phyloP scores from a whole-genome alignment of 2,329 filamentous ascomycete species.

The Nemania sp. region DNA sequence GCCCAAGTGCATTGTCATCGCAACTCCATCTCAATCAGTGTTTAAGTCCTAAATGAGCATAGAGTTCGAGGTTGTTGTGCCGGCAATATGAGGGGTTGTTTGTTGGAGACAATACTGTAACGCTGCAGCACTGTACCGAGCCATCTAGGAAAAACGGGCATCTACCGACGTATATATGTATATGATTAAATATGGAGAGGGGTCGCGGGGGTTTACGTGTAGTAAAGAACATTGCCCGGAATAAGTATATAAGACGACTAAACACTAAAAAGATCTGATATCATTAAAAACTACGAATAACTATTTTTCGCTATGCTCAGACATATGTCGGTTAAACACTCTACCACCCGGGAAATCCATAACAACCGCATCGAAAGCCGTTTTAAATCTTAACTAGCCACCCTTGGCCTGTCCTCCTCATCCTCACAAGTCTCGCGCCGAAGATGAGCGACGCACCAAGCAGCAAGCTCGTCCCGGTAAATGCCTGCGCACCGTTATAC shows the following conservation, averaged over 20 bases:
- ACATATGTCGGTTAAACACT: background rate
- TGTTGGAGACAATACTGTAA: no score
- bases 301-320: background rate
- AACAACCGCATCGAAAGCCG: background rate
- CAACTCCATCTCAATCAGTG: no score
- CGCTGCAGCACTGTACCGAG: background rate
- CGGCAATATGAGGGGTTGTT: no score
- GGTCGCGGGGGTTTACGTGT: background rate
- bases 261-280: background rate
- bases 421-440: conserved; percentile 55
- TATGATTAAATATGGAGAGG: background rate
- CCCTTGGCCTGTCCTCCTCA: conserved; percentile 53
- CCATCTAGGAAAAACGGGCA: background rate
- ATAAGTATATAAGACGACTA: background rate
- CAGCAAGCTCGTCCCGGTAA: conserved; percentile 59
- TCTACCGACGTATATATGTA: conserved; percentile 7
- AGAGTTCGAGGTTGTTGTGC: no score
- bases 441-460: conserved; percentile 57
- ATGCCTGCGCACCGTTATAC: conserved; percentile 63
- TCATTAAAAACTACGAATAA: background rate
- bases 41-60: no score
- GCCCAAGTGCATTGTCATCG: no score
- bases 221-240: background rate
- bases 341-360: background rate
- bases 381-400: conserved; percentile 56